These are phyloP conservation scores for Fusarium robinianum DNA, from an alignment of 2,329 filamentous ascomycete species.

Conservation along the genomic window DNA sequence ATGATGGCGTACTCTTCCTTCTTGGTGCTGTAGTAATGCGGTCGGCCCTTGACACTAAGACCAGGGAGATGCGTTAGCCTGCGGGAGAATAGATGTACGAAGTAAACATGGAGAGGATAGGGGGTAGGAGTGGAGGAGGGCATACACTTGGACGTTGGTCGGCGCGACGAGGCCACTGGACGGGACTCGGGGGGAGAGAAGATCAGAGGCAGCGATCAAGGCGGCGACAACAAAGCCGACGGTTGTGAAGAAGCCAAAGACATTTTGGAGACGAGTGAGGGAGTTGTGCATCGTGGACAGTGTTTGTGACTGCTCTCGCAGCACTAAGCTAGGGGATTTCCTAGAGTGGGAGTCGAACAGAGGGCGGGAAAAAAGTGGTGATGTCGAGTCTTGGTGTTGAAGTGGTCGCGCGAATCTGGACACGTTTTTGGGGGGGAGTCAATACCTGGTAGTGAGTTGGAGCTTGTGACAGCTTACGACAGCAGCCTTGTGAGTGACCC, in stretches of 20 bases:
- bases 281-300: conserved; percentile 78
- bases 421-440: conserved; percentile 31
- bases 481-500: conserved; percentile 35
- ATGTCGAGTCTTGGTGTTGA: conserved; percentile 27
- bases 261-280: conserved; percentile 82
- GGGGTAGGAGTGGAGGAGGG: conserved; percentile 16
- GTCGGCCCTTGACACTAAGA: conserved; percentile 78
- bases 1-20: conserved; percentile 96
- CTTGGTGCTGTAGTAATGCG: conserved; percentile 93
- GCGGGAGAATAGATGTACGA: conserved; percentile 12
- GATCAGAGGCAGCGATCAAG: conserved; percentile 79
- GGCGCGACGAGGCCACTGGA: conserved; percentile 62
- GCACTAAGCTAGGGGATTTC: conserved; percentile 18
- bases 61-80: background rate
- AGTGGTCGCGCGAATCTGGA: conserved; percentile 14
- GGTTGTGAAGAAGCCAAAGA: conserved; percentile 98
- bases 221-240: conserved; percentile 81
- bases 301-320: conserved; percentile 15
- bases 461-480: conserved; percentile 25
- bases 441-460: conserved; percentile 15
- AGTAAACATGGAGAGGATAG: background rate
- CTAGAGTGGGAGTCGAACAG: conserved; percentile 7
- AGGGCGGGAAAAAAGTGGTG: conserved; percentile 7
- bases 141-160: conserved; percentile 84
- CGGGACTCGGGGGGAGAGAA: conserved; percentile 71